Percentiles rank a stretch among this genome's conserved stretches.
Conservation (phyloP, 148 eudicot genomes). For the Silene conica region DNA sequence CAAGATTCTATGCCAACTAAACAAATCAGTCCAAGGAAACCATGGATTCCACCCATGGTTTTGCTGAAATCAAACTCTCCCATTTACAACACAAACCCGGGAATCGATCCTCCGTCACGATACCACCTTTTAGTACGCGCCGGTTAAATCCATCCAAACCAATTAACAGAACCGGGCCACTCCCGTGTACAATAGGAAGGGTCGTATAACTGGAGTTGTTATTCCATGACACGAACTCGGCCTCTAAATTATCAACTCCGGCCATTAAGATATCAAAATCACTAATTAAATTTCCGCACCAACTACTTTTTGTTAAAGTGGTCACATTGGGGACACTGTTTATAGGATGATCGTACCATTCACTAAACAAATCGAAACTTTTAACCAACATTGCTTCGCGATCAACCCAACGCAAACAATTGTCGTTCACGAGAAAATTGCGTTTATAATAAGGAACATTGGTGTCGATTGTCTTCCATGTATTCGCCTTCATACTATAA, state of each 20-base stretch:
- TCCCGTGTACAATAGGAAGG: not conserved
- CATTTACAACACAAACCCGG: not conserved
- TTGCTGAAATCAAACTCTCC: not conserved
- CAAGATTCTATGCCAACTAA: not conserved
- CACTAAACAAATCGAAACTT: conserved; percentile 6
- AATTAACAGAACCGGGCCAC: not conserved
- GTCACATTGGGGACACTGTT: not conserved
- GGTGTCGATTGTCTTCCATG: conserved; percentile 7
- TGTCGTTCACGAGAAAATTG: not conserved
- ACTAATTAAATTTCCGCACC: not conserved
- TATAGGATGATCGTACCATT: not conserved
- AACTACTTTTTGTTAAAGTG: not conserved
- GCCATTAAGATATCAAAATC: not conserved
- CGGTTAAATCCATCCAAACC: not conserved
- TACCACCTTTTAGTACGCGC: not conserved
- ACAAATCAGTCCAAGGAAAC: not conserved
- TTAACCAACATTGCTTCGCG: not conserved
- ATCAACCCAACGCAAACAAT: conserved; percentile 8
- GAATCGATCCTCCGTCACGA: not conserved
- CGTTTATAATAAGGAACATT: not conserved
- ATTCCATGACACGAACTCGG: not conserved
- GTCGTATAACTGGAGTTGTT: not conserved
- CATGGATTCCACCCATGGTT: conserved; percentile 16
- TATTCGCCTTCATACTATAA: conserved; percentile 6
- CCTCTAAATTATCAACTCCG: not conserved